Conservation (phyloP, 441 rosid species). For the Pelargonium cotyledonis region DNA sequence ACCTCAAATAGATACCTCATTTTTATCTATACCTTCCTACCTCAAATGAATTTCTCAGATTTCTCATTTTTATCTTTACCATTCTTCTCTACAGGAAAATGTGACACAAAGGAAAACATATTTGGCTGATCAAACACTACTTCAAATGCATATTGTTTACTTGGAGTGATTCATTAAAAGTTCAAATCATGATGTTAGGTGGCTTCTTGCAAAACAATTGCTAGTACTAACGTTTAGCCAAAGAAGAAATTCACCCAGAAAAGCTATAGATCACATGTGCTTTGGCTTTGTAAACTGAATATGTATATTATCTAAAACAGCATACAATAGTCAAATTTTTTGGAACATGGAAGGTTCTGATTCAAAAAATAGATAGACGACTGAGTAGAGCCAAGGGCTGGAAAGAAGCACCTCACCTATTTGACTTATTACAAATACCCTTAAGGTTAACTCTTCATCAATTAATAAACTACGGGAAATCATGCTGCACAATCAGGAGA, state of each 20-base stretch:
- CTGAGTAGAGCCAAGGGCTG: not conserved
- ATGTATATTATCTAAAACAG: not conserved
- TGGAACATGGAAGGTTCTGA: slow-evolving; percentile 2
- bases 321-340: not conserved
- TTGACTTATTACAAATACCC: not conserved
- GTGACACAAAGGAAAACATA: not conserved
- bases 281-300: slow-evolving; percentile 1
- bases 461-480: not conserved
- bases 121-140: not conserved
- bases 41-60: not conserved
- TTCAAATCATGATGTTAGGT: not conserved
- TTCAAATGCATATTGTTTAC: not conserved
- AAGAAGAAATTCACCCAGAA: not conserved
- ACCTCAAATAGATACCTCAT: not conserved
- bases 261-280: not conserved
- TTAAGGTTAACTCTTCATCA: not conserved
- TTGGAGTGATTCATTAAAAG: too few relatives aligned
- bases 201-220: not conserved
- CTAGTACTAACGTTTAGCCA: not conserved
- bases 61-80: not conserved
- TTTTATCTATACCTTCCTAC: not conserved
- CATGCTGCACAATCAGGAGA: not conserved
- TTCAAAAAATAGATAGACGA: not conserved
- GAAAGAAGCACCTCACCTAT: not conserved
- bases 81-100: not conserved